Conservation (phyloP, 202 grass and related monocot species). For the Dendrocalamus latiflorus region DNA sequence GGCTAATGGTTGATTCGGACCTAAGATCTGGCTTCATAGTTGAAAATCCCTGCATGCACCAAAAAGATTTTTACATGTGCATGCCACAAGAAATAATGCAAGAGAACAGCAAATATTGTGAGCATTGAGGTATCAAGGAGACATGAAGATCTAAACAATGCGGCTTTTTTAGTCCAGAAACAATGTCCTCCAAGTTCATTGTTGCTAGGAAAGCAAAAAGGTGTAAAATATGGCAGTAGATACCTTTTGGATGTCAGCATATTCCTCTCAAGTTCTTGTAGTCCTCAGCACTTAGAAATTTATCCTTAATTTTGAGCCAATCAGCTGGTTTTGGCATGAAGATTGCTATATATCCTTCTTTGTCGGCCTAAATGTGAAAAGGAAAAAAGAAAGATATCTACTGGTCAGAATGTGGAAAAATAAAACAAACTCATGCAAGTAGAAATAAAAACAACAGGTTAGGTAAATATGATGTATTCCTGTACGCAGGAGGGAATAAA, state of each 20-base stretch:
- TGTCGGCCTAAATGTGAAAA: constrained; percentile 58
- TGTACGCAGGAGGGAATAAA: not conserved
- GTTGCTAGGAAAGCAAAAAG: not conserved
- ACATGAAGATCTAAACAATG: not conserved
- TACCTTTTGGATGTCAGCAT: constrained; percentile 37
- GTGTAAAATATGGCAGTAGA: not conserved
- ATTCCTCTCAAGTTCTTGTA: constrained; percentile 67
- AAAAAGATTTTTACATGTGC: not conserved
- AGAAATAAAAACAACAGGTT: not conserved
- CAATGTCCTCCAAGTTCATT: not conserved
- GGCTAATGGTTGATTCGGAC: not conserved
- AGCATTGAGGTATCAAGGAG: not conserved
- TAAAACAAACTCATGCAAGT: not conserved
- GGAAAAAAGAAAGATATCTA: not conserved
- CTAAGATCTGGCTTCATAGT: not conserved
- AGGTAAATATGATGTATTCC: not conserved
- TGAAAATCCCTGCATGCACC: not conserved
- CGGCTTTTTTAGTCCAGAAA: not conserved
- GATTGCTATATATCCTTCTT: constrained; percentile 88
- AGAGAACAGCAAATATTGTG: not conserved
- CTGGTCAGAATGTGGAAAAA: not conserved
- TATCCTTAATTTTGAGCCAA: constrained; percentile 93
- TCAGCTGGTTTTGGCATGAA: constrained; percentile 74
- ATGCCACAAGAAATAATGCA: not conserved
- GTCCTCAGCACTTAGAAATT: constrained; percentile 60